A percentile compares a stretch with the other conserved stretches of the same genome.
phyloP scores from a whole-genome alignment of 352 stramenopile genomes.

The Phytophthora nicotianae region DNA sequence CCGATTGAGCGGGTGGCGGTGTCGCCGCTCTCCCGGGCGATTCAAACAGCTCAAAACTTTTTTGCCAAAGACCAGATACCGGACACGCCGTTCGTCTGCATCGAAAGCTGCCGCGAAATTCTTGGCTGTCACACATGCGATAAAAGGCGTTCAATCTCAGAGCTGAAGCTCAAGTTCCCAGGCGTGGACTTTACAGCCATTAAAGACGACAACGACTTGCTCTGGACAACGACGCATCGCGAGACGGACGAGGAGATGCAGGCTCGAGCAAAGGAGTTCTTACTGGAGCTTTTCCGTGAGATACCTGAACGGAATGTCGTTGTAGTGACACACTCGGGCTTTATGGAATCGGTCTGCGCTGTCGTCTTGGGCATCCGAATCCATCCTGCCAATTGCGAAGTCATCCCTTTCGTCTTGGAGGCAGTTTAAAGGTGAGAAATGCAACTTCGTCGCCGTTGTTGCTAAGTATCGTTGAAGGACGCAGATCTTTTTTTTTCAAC shows the following conservation, averaged over 20 bases:
- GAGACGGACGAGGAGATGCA: slow-evolving; percentile 69
- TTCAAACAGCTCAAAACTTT: slow-evolving; percentile 56
- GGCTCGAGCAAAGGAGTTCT: slow-evolving; percentile 48
- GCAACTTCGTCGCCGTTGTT: slow-evolving; percentile 9
- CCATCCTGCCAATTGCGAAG: slow-evolving; percentile 52
- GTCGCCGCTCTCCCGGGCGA: slow-evolving; percentile 68
- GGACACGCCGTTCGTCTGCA: slow-evolving; percentile 43
- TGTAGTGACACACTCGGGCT: slow-evolving; percentile 73
- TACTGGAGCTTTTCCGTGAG: slow-evolving; percentile 56
- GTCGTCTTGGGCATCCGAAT: slow-evolving; percentile 47
- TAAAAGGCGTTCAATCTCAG: slow-evolving; percentile 51
- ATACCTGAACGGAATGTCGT: slow-evolving; percentile 60
- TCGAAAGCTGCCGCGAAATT: slow-evolving; percentile 72
- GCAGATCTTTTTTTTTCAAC: slow-evolving; percentile 1
- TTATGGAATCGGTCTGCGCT: slow-evolving; percentile 63
- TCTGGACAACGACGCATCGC: slow-evolving; percentile 64
- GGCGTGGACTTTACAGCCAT: slow-evolving; percentile 67
- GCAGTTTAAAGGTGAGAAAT: slow-evolving; percentile 9
- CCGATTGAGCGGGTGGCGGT: slow-evolving; percentile 67
- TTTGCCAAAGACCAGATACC: slow-evolving; percentile 32
- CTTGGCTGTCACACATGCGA: slow-evolving; percentile 74
- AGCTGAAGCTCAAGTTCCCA: slow-evolving; percentile 59
- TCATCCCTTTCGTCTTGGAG: slow-evolving; percentile 53
- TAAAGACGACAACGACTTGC: slow-evolving; percentile 51
- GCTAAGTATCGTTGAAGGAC: slow-evolving; percentile 22